These are phyloP conservation scores for Malassezia arunalokei DNA, from an alignment of 1,284 basidiomycete genomes.

Conservation along the genomic window DNA sequence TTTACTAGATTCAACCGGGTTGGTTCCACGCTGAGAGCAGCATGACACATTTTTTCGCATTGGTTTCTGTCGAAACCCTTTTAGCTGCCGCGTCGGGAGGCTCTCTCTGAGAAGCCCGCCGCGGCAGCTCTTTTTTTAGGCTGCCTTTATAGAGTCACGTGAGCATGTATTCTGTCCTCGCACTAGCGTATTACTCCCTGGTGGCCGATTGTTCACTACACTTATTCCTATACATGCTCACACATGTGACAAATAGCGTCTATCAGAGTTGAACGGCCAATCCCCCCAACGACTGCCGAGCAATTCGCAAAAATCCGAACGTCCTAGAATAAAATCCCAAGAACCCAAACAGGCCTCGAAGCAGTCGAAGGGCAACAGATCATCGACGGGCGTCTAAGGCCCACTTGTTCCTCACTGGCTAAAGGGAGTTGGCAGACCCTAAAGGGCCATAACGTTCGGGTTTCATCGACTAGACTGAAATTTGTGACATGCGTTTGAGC, in stretches of 20 bases:
- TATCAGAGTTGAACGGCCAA: slow-evolving; percentile 42
- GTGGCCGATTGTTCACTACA: no score
- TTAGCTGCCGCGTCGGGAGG: slow-evolving; percentile 1
- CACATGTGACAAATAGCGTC: slow-evolving; percentile 3
- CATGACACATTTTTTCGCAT: slow-evolving; percentile 15
- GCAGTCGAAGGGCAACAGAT: slow-evolving; percentile 34
- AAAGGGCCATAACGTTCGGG: slow-evolving; percentile 29
- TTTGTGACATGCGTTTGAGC: slow-evolving; percentile 42
- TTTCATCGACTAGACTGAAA: slow-evolving; percentile 43
- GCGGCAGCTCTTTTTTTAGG: slow-evolving; percentile 7
- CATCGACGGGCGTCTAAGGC: slow-evolving; percentile 40
- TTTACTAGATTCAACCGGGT: slow-evolving; percentile 21
- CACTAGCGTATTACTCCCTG: no score
- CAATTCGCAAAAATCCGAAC: slow-evolving; percentile 29
- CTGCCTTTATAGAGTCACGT: background rate
- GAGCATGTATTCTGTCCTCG: background rate
- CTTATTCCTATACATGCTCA: no score
- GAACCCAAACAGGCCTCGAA: slow-evolving; percentile 18
- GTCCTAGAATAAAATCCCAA: slow-evolving; percentile 29
- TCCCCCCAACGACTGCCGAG: slow-evolving; percentile 40
- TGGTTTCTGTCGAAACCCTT: slow-evolving; percentile 1
- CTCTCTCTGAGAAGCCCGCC: background rate
- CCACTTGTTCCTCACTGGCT: slow-evolving; percentile 37
- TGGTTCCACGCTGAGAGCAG: slow-evolving; percentile 14
- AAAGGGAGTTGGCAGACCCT: slow-evolving; percentile 24